Base-by-base conservation (phyloP, 148 eudicot genomes). In the Heliosperma pusillum region DNA sequence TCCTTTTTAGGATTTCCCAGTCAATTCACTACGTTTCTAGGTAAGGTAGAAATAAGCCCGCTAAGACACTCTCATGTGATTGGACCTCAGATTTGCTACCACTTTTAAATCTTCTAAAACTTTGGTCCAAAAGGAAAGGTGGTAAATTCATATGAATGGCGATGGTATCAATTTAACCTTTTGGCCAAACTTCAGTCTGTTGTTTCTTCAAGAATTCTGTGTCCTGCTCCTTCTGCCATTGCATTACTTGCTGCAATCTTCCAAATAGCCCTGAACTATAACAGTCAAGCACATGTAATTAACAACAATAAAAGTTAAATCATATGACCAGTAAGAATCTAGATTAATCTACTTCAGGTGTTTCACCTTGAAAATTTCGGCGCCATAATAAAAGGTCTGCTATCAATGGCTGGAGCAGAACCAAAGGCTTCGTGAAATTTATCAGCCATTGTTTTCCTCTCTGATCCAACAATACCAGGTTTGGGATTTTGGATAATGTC, bases 341-440 rank as follows among this genome's bases (percentile, higher is more conserved):
- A 47, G 74, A 50, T 62, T 73, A 17, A 60, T 62, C n/a, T n/a
- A 75, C 27, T 75, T 21, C 69, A 33, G 73, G 64, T 29, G 82
- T 90, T 50, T 82, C 79, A 91, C 98, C 90, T 74, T 24, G 76
- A 79, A 10, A 78, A 80, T 70, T 75, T 79, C 50, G 82, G 82
- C 52, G 78, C 73, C 53, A 75, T 69, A 58, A 84, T 70, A 30
- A 79, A 55, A 66, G 81, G 63, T 19, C 74, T 82, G 65, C 76
- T 74, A 61, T 83, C 85, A 72, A 76, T 73, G 57, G 65, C 66
- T 61, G 88, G 70, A 73, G 81, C 81, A 52, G 82, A 85, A 82
- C 90, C 91, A 69, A 91, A 80, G 45, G 86, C 91, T 83, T 89
- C 93, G 25, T 87, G 91, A 83, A 93, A 91, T 79, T 89, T 90